Conservation (phyloP, 2,329 filamentous ascomycete genomes). For the Myriosclerotinia curreyana region DNA sequence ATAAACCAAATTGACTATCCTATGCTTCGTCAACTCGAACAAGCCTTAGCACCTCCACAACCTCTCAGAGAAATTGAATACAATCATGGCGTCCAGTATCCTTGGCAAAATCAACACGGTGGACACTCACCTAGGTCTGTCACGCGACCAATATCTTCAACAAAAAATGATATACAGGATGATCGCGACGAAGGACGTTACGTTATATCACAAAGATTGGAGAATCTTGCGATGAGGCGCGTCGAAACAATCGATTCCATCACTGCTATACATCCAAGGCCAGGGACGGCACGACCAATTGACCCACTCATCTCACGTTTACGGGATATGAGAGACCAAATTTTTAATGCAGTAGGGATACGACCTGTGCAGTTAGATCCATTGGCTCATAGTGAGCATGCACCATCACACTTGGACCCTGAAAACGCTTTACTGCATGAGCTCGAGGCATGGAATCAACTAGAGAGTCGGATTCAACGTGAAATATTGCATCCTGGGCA, state of each 20-base stretch:
- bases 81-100: neutral
- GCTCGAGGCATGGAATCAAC: conserved; percentile 29
- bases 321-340: conserved; percentile 27
- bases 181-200: conserved; percentile 23
- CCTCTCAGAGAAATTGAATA: conserved; percentile 27
- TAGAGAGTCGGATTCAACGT: conserved; percentile 30
- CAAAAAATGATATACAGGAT: conserved; percentile 13
- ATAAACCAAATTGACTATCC: conserved; percentile 30
- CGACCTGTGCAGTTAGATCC: neutral
- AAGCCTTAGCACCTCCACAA: conserved; percentile 28
- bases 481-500: conserved; percentile 29
- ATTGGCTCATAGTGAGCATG: neutral
- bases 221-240: conserved; percentile 31
- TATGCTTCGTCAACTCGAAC: conserved; percentile 31
- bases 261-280: conserved; percentile 5
- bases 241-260: conserved; percentile 28
- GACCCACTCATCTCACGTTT: conserved; percentile 26
- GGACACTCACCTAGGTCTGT: conserved; percentile 20
- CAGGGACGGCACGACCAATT: conserved; percentile 13
- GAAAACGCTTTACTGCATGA: conserved; percentile 27
- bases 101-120: neutral
- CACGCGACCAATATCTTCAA: neutral
- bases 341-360: conserved; percentile 28
- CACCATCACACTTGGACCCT: conserved; percentile 19
- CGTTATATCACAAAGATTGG: conserved; percentile 27